A percentile compares a stretch with the other conserved stretches of the same genome.
phyloP scores from a whole-genome alignment of 495 filamentous ascomycete genomes.

The Xanthoparmelia taractica region DNA sequence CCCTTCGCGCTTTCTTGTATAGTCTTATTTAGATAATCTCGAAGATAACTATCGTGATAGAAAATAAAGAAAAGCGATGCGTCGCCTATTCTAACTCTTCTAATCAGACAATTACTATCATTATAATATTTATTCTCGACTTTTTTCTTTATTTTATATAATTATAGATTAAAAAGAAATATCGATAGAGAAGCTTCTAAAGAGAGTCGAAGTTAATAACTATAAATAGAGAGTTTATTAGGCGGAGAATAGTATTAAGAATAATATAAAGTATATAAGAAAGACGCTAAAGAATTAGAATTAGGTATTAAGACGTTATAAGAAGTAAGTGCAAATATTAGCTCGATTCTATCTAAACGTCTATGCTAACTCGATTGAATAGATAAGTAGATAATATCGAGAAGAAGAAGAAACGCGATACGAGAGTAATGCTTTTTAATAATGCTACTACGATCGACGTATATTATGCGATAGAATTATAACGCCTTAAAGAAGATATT shows the following conservation, averaged over 20 bases:
- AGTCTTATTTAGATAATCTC: too few relatives aligned
- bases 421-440: background rate
- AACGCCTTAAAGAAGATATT: slow-evolving; percentile 13
- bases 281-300: too few relatives aligned
- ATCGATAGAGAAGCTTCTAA: background rate
- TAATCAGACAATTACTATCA: too few relatives aligned
- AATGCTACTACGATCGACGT: too few relatives aligned
- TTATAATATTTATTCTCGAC: too few relatives aligned
- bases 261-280: slow-evolving; percentile 1
- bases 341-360: background rate
- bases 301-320: too few relatives aligned
- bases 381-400: slow-evolving; percentile 1
- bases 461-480: background rate
- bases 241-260: background rate
- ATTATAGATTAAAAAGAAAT: background rate
- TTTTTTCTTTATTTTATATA: too few relatives aligned
- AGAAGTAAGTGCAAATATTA: background rate
- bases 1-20: too few relatives aligned
- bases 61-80: background rate
- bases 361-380: background rate
- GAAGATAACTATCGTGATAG: too few relatives aligned
- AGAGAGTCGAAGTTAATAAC: too few relatives aligned
- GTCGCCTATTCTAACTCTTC: background rate
- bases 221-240: background rate
- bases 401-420: background rate